Base-by-base conservation (phyloP, 768 basidiomycete genomes). In the Boletus rubropictus region DNA sequence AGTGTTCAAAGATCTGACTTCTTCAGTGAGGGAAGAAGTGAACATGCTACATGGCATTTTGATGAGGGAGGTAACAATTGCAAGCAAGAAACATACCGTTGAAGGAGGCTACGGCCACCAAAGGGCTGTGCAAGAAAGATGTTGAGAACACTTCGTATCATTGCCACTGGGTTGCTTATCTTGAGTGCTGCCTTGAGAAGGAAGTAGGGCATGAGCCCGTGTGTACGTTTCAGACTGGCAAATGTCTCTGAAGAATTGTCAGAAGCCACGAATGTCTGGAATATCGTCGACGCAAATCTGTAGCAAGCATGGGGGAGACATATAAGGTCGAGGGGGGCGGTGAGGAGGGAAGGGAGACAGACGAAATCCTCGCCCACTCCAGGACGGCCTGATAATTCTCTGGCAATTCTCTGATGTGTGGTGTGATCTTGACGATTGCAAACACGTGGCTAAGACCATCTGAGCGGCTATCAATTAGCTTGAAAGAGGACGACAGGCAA, bases 281-380 rank as follows among this genome's bases (percentile, higher is more conserved):
- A 99, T 33, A 97, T 84, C 3, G 96, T 94, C 5, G 96, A 95
- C 0, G 96, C 96, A 54, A 98, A 73, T 29, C 94, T 98, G 50
- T 34, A 44, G 40, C 32, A 42, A 56, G 43, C 25, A 31, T 20
- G 34, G 31, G 28, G 29, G 33, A 27, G 32, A 37, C 14, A 47
- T 29, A 39, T 56, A 21, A 52, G 55, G 41, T 42, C 6, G 43
- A 40, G 38, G 25, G 10, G n/a, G 39, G 28, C 6, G 12, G 31
- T 12, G 29, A n/a, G 35, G 20, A 42, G 12, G n/a, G 33, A 40
- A 44, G 32, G 39, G 39, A 37, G 33, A 76, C 92, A 61, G 50
- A 95, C 92, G 95, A 95, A 61, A 97, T 96, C 45, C 94, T 74
- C 5, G 88, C 96, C 95, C 96, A 99, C 66, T 98, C 95, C 7